Conservation (phyloP, 2,329 filamentous ascomycete genomes). For the Clarireedia monteithiana region DNA sequence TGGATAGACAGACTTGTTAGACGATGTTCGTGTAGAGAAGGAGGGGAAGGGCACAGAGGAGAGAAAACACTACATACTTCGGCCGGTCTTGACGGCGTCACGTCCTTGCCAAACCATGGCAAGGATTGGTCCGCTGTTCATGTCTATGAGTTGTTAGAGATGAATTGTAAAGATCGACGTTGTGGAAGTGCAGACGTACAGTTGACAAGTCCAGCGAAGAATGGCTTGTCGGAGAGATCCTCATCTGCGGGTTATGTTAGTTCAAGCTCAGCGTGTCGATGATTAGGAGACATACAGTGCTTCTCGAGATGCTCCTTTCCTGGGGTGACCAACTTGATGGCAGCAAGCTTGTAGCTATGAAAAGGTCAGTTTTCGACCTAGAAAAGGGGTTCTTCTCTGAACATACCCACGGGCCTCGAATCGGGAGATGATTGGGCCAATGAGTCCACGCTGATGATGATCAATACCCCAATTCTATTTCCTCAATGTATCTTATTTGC, state of each 20-base stretch:
- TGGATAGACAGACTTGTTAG: constrained; percentile 30
- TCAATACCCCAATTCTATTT: constrained; percentile 12
- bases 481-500: constrained; percentile 18
- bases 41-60: background rate
- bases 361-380: background rate
- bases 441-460: constrained; percentile 72
- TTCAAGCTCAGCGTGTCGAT: background rate
- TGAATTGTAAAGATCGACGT: constrained; percentile 12
- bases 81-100: constrained; percentile 98
- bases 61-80: constrained; percentile 49
- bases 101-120: constrained; percentile 99
- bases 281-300: constrained; percentile 61
- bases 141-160: constrained; percentile 54
- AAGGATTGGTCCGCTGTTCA: constrained; percentile 92
- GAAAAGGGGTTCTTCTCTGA: background rate
- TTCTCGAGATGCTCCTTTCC: constrained; percentile 93
- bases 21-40: background rate
- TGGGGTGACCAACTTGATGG: constrained; percentile 90
- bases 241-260: constrained; percentile 44
- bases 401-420: constrained; percentile 92
- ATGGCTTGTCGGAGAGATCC: constrained; percentile 88
- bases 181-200: constrained; percentile 51
- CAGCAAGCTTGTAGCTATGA: constrained; percentile 88
- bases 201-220: constrained; percentile 90
- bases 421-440: constrained; percentile 95